These are phyloP conservation scores for Leccinum griseonigrum DNA, from an alignment of 1,284 basidiomycete species.

Conservation along the genomic window DNA sequence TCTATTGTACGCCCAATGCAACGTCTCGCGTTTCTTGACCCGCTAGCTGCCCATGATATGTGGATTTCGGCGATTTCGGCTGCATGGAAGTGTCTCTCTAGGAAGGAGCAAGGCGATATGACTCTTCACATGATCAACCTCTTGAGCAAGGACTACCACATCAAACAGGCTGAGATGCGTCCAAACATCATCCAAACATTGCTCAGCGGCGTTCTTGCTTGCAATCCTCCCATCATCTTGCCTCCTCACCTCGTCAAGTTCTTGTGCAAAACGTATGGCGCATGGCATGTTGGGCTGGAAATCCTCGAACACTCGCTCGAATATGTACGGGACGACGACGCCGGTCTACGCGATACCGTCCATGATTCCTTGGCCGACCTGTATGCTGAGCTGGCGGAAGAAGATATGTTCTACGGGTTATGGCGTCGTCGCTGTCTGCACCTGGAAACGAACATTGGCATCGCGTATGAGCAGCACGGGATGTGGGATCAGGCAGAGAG, in stretches of 20 bases:
- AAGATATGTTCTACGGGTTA: slow-evolving; percentile 97
- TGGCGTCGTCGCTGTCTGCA: slow-evolving; percentile 91
- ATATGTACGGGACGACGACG: slow-evolving; percentile 78
- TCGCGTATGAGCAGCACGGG: slow-evolving; percentile 96
- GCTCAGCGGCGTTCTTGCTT: slow-evolving; percentile 81
- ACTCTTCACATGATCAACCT: slow-evolving; percentile 90
- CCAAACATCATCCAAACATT: slow-evolving; percentile 96
- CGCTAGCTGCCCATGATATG: slow-evolving; percentile 73
- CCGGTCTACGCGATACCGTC: slow-evolving; percentile 78
- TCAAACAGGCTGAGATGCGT: slow-evolving; percentile 85
- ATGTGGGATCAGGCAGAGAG: slow-evolving; percentile 94
- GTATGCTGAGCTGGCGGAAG: slow-evolving; percentile 94
- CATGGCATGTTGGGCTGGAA: slow-evolving; percentile 92
- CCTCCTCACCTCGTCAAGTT: slow-evolving; percentile 97
- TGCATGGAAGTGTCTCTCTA: slow-evolving; percentile 84
- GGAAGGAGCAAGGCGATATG: slow-evolving; percentile 87
- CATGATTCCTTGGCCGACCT: slow-evolving; percentile 93
- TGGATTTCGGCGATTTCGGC: slow-evolving; percentile 93
- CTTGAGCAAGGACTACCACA: slow-evolving; percentile 92
- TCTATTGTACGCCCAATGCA: slow-evolving; percentile 77
- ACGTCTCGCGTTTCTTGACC: slow-evolving; percentile 81
- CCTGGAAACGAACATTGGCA: slow-evolving; percentile 87
- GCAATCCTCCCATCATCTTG: slow-evolving; percentile 82
- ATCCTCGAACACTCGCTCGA: slow-evolving; percentile 82
- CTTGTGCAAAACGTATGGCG: slow-evolving; percentile 93